Percentiles rank a stretch among this genome's conserved stretches.
Evolutionary conservation across 345 rosid species (phyloP).

Genomic region (Lepidium didymum): DNA sequence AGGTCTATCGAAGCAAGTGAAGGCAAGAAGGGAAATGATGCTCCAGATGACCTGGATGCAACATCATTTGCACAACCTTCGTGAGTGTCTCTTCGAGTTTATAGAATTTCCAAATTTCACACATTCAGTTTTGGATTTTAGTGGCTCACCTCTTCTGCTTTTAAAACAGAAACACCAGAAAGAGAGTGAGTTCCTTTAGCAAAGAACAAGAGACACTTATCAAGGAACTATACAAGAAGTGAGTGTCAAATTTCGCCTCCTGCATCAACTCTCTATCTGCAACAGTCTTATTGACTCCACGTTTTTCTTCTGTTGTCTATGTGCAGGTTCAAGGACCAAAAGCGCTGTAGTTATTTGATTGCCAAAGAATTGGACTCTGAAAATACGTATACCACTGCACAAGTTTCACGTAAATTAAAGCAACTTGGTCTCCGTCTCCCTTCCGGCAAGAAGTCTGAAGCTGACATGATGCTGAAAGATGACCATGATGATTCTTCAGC

Average conservation of each 20-base stretch:
- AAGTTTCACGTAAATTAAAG: constrained; percentile 71
- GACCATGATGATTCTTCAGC: constrained; percentile 32
- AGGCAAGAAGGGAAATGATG: constrained; percentile 27
- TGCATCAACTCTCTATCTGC: neutral
- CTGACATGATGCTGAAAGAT: constrained; percentile 40
- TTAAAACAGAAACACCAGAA: constrained; percentile 57
- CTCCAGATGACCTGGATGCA: constrained; percentile 32
- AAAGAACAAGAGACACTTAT: constrained; percentile 73
- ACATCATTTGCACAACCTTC: constrained; percentile 32
- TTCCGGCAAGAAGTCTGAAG: constrained; percentile 35
- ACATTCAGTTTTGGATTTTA: constrained; percentile 10
- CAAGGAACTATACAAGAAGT: constrained; percentile 70
- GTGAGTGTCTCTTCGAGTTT: constrained; percentile 39
- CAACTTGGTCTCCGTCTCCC: constrained; percentile 68
- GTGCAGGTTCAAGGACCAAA: constrained; percentile 70
- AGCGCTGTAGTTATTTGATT: constrained; percentile 69
- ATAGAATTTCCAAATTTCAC: neutral
- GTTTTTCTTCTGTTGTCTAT: neutral
- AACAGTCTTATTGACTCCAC: neutral
- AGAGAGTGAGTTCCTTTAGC: constrained; percentile 57
- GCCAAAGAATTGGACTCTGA: constrained; percentile 64
- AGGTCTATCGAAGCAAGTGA: constrained; percentile 21
- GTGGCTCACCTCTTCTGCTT: constrained; percentile 7
- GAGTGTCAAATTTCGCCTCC: constrained; percentile 31
- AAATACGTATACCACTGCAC: constrained; percentile 52